A percentile compares a stretch with the other conserved stretches of the same genome.
These are phyloP conservation scores for Saccharomyces hybrid DNA, from an alignment of 1,139 yeast species.

Conservation along the genomic window DNA sequence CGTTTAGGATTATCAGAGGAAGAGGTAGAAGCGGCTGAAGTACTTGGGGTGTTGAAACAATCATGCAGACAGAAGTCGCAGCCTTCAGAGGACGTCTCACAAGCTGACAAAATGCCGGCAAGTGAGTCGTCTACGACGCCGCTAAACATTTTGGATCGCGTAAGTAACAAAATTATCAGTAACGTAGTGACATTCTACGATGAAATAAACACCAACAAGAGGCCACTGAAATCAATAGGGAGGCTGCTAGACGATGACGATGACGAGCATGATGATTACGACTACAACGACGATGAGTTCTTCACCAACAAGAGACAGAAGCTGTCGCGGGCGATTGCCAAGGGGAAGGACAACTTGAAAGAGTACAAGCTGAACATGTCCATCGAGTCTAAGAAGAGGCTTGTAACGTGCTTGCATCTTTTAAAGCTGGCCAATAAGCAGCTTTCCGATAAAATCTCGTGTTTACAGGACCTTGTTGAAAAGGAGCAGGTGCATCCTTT, in stretches of 20 bases:
- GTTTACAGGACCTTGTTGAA: slow-evolving; percentile 45
- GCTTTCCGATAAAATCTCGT: slow-evolving; percentile 53
- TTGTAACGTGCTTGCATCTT: slow-evolving; percentile 66
- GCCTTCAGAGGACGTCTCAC: background rate
- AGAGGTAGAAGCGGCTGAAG: slow-evolving; percentile 26
- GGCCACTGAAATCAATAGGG: slow-evolving; percentile 15
- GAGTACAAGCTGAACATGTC: slow-evolving; percentile 38
- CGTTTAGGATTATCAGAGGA: slow-evolving; percentile 16
- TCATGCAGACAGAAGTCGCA: slow-evolving; percentile 9
- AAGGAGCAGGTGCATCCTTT: slow-evolving; percentile 34
- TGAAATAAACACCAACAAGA: slow-evolving; percentile 21
- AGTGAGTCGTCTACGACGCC: slow-evolving; percentile 5
- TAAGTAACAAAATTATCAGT: slow-evolving; percentile 12
- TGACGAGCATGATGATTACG: slow-evolving; percentile 12
- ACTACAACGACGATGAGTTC: slow-evolving; percentile 13
- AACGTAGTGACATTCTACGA: slow-evolving; percentile 28
- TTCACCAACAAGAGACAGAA: slow-evolving; percentile 21
- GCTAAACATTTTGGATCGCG: slow-evolving; percentile 3
- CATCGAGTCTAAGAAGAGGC: slow-evolving; percentile 59
- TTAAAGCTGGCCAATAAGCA: slow-evolving; percentile 70
- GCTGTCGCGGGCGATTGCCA: slow-evolving; percentile 24
- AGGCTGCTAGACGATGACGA: slow-evolving; percentile 13
- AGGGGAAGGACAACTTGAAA: slow-evolving; percentile 26
- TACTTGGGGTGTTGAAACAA: slow-evolving; percentile 24
- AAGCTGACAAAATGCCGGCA: background rate